Evolutionary conservation across 208 protist species (phyloP).

Genomic region (Tritrichomonas musculus): DNA sequence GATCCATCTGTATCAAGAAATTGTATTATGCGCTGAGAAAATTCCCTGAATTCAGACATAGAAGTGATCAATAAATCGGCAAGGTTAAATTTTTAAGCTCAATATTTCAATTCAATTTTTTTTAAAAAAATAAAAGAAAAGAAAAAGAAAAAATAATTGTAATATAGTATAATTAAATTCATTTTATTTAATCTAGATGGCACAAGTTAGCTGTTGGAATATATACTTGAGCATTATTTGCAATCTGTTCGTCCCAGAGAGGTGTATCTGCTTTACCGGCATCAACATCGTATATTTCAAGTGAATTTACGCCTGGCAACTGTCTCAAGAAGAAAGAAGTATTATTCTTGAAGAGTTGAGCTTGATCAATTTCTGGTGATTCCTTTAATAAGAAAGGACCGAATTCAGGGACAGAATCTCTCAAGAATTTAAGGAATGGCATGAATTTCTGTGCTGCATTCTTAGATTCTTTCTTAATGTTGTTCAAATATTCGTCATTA

Average conservation of each 20-base stretch:
- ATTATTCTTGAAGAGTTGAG: neutral
- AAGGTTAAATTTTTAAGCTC: too few species aligned
- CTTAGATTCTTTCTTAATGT: slow-evolving; percentile 13
- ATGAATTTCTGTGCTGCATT: neutral
- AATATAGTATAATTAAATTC: too few species aligned
- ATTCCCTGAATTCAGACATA: too few species aligned
- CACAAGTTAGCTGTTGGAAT: slow-evolving; percentile 13
- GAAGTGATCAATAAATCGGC: too few species aligned
- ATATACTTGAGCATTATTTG: neutral
- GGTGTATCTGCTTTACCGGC: neutral
- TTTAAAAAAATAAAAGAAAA: too few species aligned
- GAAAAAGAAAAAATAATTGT: too few species aligned
- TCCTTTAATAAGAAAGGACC: neutral
- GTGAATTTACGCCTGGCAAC: neutral
- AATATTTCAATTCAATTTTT: too few species aligned
- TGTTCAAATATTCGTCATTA: neutral
- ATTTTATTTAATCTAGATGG: too few species aligned
- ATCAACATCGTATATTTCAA: neutral
- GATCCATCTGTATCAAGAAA: too few species aligned
- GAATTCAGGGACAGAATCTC: slow-evolving; percentile 6
- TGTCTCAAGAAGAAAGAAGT: neutral
- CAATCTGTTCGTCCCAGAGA: neutral
- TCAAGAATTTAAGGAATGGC: neutral
- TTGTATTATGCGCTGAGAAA: too few species aligned
- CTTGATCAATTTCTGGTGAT: slow-evolving; percentile 6